phyloP scores from a whole-genome alignment of 306 rosid genomes.

The Cucurbita pepo region DNA sequence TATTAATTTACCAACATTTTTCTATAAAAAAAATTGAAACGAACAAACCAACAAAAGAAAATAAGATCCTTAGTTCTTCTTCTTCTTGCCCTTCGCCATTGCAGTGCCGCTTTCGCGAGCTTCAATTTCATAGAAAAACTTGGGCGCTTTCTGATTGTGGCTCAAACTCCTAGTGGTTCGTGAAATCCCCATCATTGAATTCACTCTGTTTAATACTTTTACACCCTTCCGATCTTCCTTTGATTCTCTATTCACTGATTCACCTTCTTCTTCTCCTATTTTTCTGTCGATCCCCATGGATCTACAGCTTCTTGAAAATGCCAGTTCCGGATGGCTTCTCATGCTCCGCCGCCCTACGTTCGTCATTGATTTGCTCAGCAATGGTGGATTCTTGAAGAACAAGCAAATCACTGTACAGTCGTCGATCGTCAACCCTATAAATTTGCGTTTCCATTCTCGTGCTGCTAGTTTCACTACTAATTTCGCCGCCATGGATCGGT shows the following conservation, averaged over 20 bases:
- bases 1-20: too few species aligned
- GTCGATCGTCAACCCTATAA: slow-evolving; percentile 45
- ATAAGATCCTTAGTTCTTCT: too few species aligned
- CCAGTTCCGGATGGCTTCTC: slow-evolving; percentile 7
- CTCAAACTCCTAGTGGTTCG: slow-evolving; percentile 15
- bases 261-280: background rate
- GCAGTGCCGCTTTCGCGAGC: background rate
- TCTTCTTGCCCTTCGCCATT: too few species aligned
- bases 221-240: slow-evolving; percentile 29
- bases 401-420: slow-evolving; percentile 64
- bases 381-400: slow-evolving; percentile 36
- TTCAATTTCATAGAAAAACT: slow-evolving; percentile 6
- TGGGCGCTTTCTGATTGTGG: slow-evolving; percentile 11
- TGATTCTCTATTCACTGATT: background rate
- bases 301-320: slow-evolving; percentile 8
- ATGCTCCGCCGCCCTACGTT: background rate
- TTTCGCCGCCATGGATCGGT: slow-evolving; percentile 48
- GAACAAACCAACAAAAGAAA: too few species aligned
- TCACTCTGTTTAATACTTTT: slow-evolving; percentile 32
- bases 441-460: slow-evolving; percentile 44
- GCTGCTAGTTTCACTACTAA: slow-evolving; percentile 48
- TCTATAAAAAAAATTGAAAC: too few species aligned
- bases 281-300: background rate
- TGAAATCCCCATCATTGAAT: slow-evolving; percentile 30
- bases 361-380: background rate